These are phyloP conservation scores for Limonium bicolor DNA, from an alignment of 148 eudicot genomes.

Conservation along the genomic window DNA sequence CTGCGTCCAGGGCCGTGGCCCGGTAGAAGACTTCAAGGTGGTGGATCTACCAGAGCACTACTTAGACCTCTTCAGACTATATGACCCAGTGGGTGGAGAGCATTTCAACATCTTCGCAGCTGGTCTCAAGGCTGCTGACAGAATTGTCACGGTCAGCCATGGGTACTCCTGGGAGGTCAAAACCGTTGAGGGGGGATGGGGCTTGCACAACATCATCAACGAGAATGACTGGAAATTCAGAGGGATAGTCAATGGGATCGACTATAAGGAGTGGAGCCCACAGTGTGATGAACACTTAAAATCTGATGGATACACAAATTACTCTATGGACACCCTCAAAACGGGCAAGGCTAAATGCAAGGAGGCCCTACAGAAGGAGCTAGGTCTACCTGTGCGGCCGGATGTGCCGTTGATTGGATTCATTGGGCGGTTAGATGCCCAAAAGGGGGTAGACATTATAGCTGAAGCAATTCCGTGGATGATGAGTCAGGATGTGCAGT, in stretches of 20 bases:
- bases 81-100: constrained; percentile 86
- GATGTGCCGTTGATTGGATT: constrained; percentile 79
- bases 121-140: constrained; percentile 80
- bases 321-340: constrained; percentile 50
- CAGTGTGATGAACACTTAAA: constrained; percentile 45
- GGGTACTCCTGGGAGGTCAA: constrained; percentile 94
- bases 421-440: constrained; percentile 78
- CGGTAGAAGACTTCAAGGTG: constrained; percentile 53
- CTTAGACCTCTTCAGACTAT: constrained; percentile 54
- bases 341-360: constrained; percentile 77
- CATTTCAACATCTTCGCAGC: constrained; percentile 92
- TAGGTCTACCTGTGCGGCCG: constrained; percentile 52
- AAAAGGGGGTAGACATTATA: constrained; percentile 88
- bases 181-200: constrained; percentile 95
- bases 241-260: constrained; percentile 91
- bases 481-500: constrained; percentile 65
- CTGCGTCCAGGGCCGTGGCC: constrained; percentile 76
- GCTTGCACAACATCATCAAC: constrained; percentile 54
- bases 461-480: constrained; percentile 93
- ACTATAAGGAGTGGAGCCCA: constrained; percentile 80
- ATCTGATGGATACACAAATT: constrained; percentile 74
- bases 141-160: constrained; percentile 86
- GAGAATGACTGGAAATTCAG: constrained; percentile 86
- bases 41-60: constrained; percentile 87
- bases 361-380: constrained; percentile 75